Evolutionary conservation across 2,329 filamentous ascomycete genomes (phyloP).

Genomic region (Fusarium keratoplasticum): DNA sequence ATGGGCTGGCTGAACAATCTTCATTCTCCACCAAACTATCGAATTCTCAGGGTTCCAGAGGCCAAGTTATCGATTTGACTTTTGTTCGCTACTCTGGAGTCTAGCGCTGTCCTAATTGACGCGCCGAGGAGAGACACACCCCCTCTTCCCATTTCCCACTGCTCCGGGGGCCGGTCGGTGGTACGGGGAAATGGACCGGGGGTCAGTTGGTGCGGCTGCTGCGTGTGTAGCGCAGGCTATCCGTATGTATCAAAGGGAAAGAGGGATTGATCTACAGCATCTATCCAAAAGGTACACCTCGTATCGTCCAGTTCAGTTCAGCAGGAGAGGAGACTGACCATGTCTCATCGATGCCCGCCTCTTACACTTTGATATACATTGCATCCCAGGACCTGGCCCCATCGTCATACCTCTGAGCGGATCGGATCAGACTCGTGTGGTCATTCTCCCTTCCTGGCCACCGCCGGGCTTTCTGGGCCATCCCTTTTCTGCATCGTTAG

Average conservation of each 20-base stretch:
- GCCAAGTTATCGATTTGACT: slow-evolving; percentile 1
- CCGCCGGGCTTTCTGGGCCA: slow-evolving; percentile 7
- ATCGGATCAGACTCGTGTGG: not conserved
- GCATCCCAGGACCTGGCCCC: slow-evolving; percentile 21
- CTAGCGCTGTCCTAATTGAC: slow-evolving; percentile 23
- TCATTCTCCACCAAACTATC: slow-evolving; percentile 28
- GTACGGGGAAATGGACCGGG: slow-evolving; percentile 22
- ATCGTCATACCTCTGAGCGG: slow-evolving; percentile 27
- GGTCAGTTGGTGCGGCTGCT: not conserved
- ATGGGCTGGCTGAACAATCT: slow-evolving; percentile 12
- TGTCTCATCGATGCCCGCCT: slow-evolving; percentile 34
- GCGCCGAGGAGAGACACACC: slow-evolving; percentile 15
- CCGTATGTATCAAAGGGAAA: not conserved
- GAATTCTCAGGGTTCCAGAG: slow-evolving; percentile 10
- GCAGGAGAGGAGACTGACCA: not conserved
- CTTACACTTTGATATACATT: slow-evolving; percentile 28
- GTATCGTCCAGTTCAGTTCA: slow-evolving; percentile 13
- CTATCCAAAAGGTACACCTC: slow-evolving; percentile 15
- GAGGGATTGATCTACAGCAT: slow-evolving; percentile 11
- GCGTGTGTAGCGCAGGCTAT: slow-evolving; percentile 7
- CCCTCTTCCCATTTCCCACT: slow-evolving; percentile 26
- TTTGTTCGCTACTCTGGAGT: slow-evolving; percentile 16
- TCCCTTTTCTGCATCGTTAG: slow-evolving; percentile 27
- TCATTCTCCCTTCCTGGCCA: slow-evolving; percentile 27
- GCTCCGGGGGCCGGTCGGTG: slow-evolving; percentile 8